These are phyloP conservation scores for Diaporthe eres DNA, from an alignment of 2,329 filamentous ascomycete genomes.

Conservation along the genomic window DNA sequence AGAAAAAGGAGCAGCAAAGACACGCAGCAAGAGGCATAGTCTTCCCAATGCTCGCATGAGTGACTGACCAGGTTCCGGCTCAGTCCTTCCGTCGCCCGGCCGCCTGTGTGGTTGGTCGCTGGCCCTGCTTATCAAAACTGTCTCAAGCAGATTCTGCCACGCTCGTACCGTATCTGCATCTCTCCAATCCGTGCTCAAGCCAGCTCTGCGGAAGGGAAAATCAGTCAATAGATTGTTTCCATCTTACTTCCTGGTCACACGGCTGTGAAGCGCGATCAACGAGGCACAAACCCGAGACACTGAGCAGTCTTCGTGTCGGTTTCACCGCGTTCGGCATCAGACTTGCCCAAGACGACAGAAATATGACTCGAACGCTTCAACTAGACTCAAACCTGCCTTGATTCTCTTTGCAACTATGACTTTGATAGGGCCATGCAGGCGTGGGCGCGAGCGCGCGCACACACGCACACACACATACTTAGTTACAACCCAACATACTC, in stretches of 20 bases:
- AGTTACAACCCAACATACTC: conserved; percentile 3
- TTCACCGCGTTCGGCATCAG: conserved; percentile 17
- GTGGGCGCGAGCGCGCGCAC: background rate
- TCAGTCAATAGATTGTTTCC: conserved; percentile 30
- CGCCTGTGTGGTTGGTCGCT: conserved; percentile 22
- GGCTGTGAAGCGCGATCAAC: conserved; percentile 24
- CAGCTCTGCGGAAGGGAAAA: conserved; percentile 21
- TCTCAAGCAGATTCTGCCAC: conserved; percentile 32
- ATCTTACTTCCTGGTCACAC: conserved; percentile 36
- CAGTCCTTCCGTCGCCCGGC: conserved; percentile 26
- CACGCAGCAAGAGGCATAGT: background rate
- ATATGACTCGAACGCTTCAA: conserved; percentile 5
- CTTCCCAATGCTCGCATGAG: background rate
- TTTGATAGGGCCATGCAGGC: conserved; percentile 21
- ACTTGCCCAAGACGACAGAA: conserved; percentile 10
- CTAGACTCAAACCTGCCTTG: conserved; percentile 24
- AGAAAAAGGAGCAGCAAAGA: conserved; percentile 27
- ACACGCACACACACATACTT: background rate
- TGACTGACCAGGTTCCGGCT: conserved; percentile 32
- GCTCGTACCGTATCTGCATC: conserved; percentile 28
- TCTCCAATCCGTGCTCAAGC: conserved; percentile 30
- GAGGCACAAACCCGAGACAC: conserved; percentile 33
- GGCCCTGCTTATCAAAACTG: conserved; percentile 27
- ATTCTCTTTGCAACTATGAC: background rate
- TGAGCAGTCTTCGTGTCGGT: conserved; percentile 16